phyloP scores from a whole-genome alignment of 495 filamentous ascomycete species.

The Penicillium cosmopolitanum region DNA sequence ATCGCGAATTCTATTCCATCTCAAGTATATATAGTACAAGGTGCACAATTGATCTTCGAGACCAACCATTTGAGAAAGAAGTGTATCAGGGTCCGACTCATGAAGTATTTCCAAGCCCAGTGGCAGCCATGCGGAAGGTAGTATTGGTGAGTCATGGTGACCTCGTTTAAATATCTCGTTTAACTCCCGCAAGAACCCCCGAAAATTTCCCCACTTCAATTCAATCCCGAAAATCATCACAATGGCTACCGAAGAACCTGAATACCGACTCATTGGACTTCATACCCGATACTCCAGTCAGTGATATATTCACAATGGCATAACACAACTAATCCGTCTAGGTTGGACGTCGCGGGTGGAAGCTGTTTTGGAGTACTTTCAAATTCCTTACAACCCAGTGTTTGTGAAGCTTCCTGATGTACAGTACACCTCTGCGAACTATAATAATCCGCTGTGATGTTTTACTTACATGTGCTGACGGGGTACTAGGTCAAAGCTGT shows the following conservation, averaged over 20 bases:
- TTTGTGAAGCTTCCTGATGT: slow-evolving; percentile 32
- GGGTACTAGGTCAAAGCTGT: slow-evolving; percentile 25
- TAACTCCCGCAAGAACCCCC: neutral
- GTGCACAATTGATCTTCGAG: too few species aligned
- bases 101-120: too few species aligned
- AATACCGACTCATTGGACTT: slow-evolving; percentile 38
- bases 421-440: neutral
- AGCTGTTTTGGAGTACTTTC: slow-evolving; percentile 41
- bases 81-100: too few species aligned
- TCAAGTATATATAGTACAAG: too few species aligned
- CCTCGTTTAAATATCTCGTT: neutral
- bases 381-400: slow-evolving; percentile 33
- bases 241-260: slow-evolving; percentile 21
- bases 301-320: neutral
- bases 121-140: neutral
- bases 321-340: slow-evolving; percentile 15
- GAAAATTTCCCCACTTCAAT: neutral
- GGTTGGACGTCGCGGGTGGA: slow-evolving; percentile 44
- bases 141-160: slow-evolving; percentile 4
- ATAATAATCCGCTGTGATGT: neutral
- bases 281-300: slow-evolving; percentile 42
- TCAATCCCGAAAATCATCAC: slow-evolving; percentile 1
- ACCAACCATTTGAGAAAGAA: neutral
- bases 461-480: slow-evolving; percentile 3
- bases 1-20: too few species aligned